These are phyloP conservation scores for Letharia columbiana DNA, from an alignment of 495 filamentous ascomycete genomes.

Conservation along the genomic window DNA sequence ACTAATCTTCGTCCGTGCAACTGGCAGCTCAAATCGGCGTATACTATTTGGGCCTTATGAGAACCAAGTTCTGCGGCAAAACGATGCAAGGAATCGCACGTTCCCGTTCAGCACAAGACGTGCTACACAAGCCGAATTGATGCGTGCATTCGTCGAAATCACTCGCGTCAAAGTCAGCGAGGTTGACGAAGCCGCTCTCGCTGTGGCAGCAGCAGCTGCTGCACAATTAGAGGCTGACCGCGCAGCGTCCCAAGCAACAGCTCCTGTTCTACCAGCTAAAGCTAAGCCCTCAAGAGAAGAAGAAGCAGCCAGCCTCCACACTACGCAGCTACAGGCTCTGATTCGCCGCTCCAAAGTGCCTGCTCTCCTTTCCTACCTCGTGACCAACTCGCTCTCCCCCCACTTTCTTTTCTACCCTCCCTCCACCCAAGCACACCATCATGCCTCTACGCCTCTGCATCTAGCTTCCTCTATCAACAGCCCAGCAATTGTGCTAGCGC, in stretches of 20 bases:
- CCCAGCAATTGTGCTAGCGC: slow-evolving; percentile 60
- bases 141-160: slow-evolving; percentile 86
- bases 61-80: slow-evolving; percentile 68
- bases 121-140: slow-evolving; percentile 87
- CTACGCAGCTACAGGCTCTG: slow-evolving; percentile 74
- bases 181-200: slow-evolving; percentile 53
- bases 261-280: slow-evolving; percentile 38
- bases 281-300: slow-evolving; percentile 65
- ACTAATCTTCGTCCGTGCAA: slow-evolving; percentile 80
- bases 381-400: slow-evolving; percentile 56
- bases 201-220: slow-evolving; percentile 38
- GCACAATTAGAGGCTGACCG: slow-evolving; percentile 23
- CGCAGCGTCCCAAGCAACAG: slow-evolving; percentile 34
- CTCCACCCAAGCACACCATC: slow-evolving; percentile 60
- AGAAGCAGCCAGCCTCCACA: slow-evolving; percentile 69
- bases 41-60: slow-evolving; percentile 89
- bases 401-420: slow-evolving; percentile 67
- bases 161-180: slow-evolving; percentile 78
- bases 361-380: slow-evolving; percentile 75
- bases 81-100: slow-evolving; percentile 74
- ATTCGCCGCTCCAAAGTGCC: slow-evolving; percentile 87
- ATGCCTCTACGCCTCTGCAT: slow-evolving; percentile 80
- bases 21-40: slow-evolving; percentile 71
- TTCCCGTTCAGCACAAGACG: slow-evolving; percentile 95
- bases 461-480: slow-evolving; percentile 72